Base-by-base conservation (phyloP, 2,329 filamentous ascomycete genomes). In the Bipolaris zeicola region DNA sequence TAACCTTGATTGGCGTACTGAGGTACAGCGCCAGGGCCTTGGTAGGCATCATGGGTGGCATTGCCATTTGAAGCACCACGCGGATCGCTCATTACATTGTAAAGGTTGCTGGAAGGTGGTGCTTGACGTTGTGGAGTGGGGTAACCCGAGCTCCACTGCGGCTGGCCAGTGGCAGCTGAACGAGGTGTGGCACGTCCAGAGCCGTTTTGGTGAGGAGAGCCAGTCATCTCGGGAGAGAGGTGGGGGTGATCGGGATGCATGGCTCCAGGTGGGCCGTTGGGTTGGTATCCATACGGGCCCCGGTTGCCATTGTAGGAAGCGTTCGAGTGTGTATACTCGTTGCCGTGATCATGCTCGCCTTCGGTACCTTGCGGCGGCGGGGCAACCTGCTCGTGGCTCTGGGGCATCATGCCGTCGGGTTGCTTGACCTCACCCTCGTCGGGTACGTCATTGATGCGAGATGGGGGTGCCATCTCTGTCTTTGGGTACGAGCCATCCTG, bases 51-150 rank as follows among this genome's bases (percentile, higher is more conserved):
- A 47, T 83, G 83, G 18, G 83, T 78, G 11, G 85, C 77, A 28
- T 82, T 83, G n/a, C 89, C 89, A 64, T 91, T 91, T 10, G 86
- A 76, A 28, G 82, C 78, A 45, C 81, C 85, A 24, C 91, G 85
- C 57, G 91, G 89, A 72, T 91, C 92, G 74, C 89, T 93, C 80
- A 96, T 92, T 61, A 96, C 89, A 76, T 88, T 96, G 82, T 96
- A 96, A 48, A 96, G 81, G 72, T 87, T 96, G 80, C 91, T 93
- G 0, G 90, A 88, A 3, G 89, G 84, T 57, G 87, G 82, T 41
- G 81, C 79, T 55, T 83, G 80, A 39, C 92, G 88, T 20, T 92
- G 92, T 46, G 93, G 89, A 0, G 91, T 93, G 73, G 82, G 89
- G 78, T 96, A 96, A 24, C 88, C 88, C 43, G 78, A 77, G 48